Percentiles rank a stretch among this genome's conserved stretches.
These are phyloP conservation scores for Aspergillus mulundensis DNA, from an alignment of 495 filamentous ascomycete species.

Conservation along the genomic window DNA sequence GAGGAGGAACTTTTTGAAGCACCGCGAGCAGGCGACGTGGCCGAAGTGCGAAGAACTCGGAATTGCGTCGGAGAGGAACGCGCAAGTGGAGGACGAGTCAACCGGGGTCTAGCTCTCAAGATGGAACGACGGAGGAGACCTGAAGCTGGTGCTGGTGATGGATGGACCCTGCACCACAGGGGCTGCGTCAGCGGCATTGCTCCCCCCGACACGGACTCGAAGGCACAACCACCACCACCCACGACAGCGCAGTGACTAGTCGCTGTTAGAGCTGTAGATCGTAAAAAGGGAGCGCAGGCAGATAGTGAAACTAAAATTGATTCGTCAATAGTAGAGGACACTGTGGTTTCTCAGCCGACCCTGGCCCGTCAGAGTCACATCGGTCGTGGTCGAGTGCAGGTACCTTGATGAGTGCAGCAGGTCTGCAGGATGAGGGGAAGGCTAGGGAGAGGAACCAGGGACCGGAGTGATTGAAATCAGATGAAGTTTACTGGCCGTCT, in stretches of 20 bases:
- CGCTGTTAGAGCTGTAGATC: neutral
- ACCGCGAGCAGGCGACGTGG: slow-evolving; percentile 7
- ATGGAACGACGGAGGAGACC: slow-evolving; percentile 15
- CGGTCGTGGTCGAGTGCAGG: neutral
- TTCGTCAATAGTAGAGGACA: slow-evolving; percentile 11
- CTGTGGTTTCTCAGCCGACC: slow-evolving; percentile 9
- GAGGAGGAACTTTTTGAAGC: slow-evolving; percentile 8
- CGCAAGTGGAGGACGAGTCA: slow-evolving; percentile 15
- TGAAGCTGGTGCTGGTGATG: slow-evolving; percentile 20
- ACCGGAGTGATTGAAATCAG: slow-evolving; percentile 1
- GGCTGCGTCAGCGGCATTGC: slow-evolving; percentile 46
- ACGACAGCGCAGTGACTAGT: neutral
- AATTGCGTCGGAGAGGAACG: slow-evolving; percentile 19
- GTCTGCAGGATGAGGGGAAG: neutral
- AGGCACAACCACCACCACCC: slow-evolving; percentile 7
- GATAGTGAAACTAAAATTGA: slow-evolving; percentile 1
- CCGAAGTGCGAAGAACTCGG: slow-evolving; percentile 26
- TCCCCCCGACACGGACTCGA: neutral
- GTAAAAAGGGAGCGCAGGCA: neutral
- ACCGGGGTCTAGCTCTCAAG: slow-evolving; percentile 12
- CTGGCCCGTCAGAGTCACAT: slow-evolving; percentile 3
- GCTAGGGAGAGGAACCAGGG: neutral
- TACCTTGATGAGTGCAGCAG: neutral
- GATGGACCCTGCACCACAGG: slow-evolving; percentile 45
- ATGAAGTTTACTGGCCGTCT: slow-evolving; percentile 1